Conservation (phyloP, 2,329 filamentous ascomycete species). For the Corynespora cassiicola region DNA sequence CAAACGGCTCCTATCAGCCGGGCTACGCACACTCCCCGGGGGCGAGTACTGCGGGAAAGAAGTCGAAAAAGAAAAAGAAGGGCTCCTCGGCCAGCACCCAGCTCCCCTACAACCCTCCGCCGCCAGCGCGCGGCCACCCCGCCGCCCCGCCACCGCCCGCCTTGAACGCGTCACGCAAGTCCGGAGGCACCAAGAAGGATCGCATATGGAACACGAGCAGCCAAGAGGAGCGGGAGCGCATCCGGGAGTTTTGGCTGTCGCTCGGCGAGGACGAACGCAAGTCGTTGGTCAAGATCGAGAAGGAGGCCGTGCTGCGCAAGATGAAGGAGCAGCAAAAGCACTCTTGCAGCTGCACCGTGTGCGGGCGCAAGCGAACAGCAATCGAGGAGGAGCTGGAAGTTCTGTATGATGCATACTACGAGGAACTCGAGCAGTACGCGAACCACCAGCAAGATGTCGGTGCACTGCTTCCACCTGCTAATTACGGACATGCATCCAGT, state of each 20-base stretch:
- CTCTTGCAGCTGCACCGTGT: conserved; percentile 97
- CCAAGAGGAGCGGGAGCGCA: conserved; percentile 92
- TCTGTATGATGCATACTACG: conserved; percentile 97
- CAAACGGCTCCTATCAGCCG: conserved; percentile 39
- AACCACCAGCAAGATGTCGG: conserved; percentile 79
- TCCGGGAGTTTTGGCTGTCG: conserved; percentile 97
- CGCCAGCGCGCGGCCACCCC: conserved; percentile 37
- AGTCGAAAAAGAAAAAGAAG: conserved; percentile 75
- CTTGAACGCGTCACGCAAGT: conserved; percentile 51
- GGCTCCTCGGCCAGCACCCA: too few relatives aligned
- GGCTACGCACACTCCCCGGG: conserved; percentile 29
- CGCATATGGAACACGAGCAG: conserved; percentile 98
- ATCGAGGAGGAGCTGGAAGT: conserved; percentile 98
- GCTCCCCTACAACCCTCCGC: conserved; percentile 43
- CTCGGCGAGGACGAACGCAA: conserved; percentile 93
- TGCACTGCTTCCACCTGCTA: conserved; percentile 71
- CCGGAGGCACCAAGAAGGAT: conserved; percentile 67
- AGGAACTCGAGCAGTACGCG: conserved; percentile 96
- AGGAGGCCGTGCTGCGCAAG: conserved; percentile 95
- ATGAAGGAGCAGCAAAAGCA: conserved; percentile 99
- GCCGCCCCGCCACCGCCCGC: conserved; percentile 46
- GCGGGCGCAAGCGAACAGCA: conserved; percentile 91
- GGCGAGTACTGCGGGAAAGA: conserved; percentile 44
- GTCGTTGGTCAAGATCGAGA: conserved; percentile 95
- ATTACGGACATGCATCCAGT: conserved; percentile 61